phyloP scores from a whole-genome alignment of 345 rosid species.

The Stellera chamaejasme region DNA sequence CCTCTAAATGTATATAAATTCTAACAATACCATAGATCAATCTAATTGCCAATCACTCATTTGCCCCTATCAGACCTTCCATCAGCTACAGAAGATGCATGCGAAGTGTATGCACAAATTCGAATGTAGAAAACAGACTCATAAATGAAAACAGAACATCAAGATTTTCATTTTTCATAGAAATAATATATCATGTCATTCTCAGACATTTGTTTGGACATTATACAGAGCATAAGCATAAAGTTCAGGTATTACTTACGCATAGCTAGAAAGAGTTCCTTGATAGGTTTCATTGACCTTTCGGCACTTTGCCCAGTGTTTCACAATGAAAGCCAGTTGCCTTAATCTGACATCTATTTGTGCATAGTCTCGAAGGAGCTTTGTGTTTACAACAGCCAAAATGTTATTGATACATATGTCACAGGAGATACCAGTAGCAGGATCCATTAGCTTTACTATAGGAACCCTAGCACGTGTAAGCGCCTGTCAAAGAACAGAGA shows the following conservation, averaged over 20 bases:
- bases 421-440: conserved; percentile 82
- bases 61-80: too few species aligned
- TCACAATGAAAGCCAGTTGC: conserved; percentile 84
- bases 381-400: conserved; percentile 94
- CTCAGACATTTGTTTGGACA: too few species aligned
- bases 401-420: conserved; percentile 92
- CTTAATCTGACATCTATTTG: conserved; percentile 68
- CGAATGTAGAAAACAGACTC: too few species aligned
- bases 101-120: too few species aligned
- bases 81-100: too few species aligned
- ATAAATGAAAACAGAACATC: too few species aligned
- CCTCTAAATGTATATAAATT: too few species aligned
- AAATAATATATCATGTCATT: too few species aligned
- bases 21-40: too few species aligned
- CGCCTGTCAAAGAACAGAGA: conserved; percentile 35
- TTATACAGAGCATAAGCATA: too few species aligned
- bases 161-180: too few species aligned
- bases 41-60: too few species aligned
- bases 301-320: conserved; percentile 98
- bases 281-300: conserved; percentile 90
- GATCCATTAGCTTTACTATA: conserved; percentile 97
- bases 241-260: conserved; percentile 45
- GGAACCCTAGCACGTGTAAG: conserved; percentile 93
- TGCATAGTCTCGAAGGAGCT: conserved; percentile 84
- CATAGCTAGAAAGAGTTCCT: conserved; percentile 97